These are phyloP conservation scores for Fusarium musae DNA, from an alignment of 2,329 filamentous ascomycete genomes.

Conservation along the genomic window DNA sequence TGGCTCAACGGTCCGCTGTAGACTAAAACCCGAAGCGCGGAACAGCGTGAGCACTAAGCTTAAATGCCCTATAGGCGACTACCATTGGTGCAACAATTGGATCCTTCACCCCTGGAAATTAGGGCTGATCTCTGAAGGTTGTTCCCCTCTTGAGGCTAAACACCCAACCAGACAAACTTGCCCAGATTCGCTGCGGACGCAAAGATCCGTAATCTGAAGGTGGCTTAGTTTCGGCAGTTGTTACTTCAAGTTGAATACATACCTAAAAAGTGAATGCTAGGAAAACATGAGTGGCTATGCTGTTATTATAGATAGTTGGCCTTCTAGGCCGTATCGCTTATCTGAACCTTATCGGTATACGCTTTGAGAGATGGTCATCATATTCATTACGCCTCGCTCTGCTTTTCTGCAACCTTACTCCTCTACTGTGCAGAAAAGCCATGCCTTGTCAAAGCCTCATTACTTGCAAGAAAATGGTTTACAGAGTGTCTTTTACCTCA, in stretches of 20 bases:
- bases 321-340: neutral
- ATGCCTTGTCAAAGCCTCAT: neutral
- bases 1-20: neutral
- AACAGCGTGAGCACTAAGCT: slow-evolving; percentile 5
- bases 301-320: neutral
- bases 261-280: neutral
- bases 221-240: neutral
- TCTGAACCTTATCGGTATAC: neutral
- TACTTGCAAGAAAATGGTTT: neutral
- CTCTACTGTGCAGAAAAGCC: too few species aligned
- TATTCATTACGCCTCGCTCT: too few species aligned
- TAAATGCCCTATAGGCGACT: neutral
- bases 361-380: too few species aligned
- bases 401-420: too few species aligned
- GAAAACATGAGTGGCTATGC: neutral
- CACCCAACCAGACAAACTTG: neutral
- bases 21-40: neutral
- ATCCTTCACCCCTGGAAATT: slow-evolving; percentile 3
- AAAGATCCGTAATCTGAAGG: neutral
- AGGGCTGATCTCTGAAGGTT: neutral
- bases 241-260: neutral
- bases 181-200: neutral
- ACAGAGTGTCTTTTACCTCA: neutral
- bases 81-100: neutral
- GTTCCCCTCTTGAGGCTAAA: neutral